Evolutionary conservation across 169 alveolate species (phyloP), one percentile per base, ranked within the genome.

Genomic region (Plasmodium knowlesi): DNA sequence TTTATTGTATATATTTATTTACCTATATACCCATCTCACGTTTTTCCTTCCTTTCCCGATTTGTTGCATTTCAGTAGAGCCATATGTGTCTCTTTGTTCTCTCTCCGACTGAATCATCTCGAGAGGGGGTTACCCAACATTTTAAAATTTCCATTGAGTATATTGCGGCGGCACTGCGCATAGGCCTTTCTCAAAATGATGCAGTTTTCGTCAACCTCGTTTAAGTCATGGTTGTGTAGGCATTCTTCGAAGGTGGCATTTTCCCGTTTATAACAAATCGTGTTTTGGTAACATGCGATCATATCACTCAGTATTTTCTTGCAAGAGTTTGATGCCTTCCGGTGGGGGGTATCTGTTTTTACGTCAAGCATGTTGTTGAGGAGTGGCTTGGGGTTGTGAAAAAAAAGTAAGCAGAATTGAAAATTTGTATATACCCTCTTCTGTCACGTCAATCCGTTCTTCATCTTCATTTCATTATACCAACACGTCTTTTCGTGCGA

Each of bases 261-360:
- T 41, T 78, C 81, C 83, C 92, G 95, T 41, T 95, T 83, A 92
- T 96, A 95, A 90, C 98, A 96, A 57, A 57, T 22, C 5, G 92
- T 70, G 73, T 89, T 94, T 83, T 96, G 95, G 95, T 96, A 96
- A 92, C 98, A 96, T 70, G 96, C 96, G 50, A 96, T 88, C 96
- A 96, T 90, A 50, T 96, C 98, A 41, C 92, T 95, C 46, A 95
- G 89, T 25, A 96, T 81, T 78, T 93, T 90, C 67, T 94, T 96
- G 84, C 98, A 96, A 25, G 98, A 96, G 84, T 96, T 96, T 28
- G 97, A 95, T 79, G 98, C 97, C 85, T 95, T 92, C 43, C 98
- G 73, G 89, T 96, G 98, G 32, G 98, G 98, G 70, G 82, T 93
- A 94, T 96, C 98, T 14, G 96, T 89, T 54, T 93, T 96, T 46